Base-by-base conservation (phyloP, 164 flowering plant species). In the Vitis rupestris region DNA sequence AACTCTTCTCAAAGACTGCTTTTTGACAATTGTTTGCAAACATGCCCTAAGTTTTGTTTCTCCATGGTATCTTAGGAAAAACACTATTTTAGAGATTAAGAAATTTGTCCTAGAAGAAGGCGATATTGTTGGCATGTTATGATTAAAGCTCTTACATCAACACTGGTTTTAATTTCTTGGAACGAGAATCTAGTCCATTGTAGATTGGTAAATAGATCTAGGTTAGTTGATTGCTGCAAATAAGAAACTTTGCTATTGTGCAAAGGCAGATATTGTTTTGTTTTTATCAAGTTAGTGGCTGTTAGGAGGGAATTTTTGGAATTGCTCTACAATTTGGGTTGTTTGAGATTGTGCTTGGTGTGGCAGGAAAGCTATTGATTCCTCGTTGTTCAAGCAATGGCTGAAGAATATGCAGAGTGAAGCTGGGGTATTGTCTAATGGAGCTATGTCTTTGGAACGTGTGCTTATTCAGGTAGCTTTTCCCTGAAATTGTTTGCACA, bases 381-480 rank as follows among this genome's bases (percentile, higher is more conserved):
- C 89, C 14, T 75, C 85, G 23, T 73, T 94, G 81, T 90, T 94
- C 79, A 86, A 88, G 78, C 88, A 89, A 48, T 92, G 99, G 99
- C 60, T 94, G 75, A 83, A 76, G 66, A 91, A 85, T 75, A 72
- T 89, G 87, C 85, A 92, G 75, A 75, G 81, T n/a, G 86, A 85
- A 69, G 79, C 71, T 8, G 99, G 98, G 50, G 70, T 89, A 74
- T 82, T 94, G 66, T 79, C 88, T 31, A 61, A 61, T 76, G 93
- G 88, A 19, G 74, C 74, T 37, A 76, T 88, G 85, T 76, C 82
- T 5, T 71, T 92, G 51, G 77, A 61, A 68, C 83, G 71, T 66
- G 97, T 94, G 8, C 86, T 92, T 57, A 84, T 92, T 70, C 97
- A 92, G 98, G 97, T 92, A 61, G 3, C 10, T 23, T 55, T 44